Percentiles rank a stretch among this genome's conserved stretches.
phyloP scores from a whole-genome alignment of 2,329 filamentous ascomycete genomes.

The Hymenoscyphus infarciens region DNA sequence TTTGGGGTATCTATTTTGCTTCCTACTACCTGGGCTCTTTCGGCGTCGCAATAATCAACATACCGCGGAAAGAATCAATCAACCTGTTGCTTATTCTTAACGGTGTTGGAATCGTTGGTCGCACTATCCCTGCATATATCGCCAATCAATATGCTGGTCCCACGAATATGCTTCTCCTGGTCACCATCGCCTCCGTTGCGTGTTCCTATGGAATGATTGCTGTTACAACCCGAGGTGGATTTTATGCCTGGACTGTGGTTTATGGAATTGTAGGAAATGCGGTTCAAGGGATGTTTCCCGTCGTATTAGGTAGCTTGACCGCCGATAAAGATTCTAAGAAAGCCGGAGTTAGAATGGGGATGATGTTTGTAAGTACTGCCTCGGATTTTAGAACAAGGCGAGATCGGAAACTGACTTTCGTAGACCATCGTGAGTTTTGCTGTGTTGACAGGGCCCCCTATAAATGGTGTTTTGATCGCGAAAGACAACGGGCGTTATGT shows the following conservation, averaged over 20 bases:
- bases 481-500: constrained; percentile 1
- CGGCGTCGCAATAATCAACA: constrained; percentile 34
- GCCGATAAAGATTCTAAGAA: constrained; percentile 46
- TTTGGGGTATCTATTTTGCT: constrained; percentile 7
- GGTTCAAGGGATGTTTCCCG: constrained; percentile 51
- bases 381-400: neutral
- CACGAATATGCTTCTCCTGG: constrained; percentile 48
- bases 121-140: constrained; percentile 43
- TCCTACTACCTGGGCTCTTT: constrained; percentile 25
- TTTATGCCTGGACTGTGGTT: constrained; percentile 48
- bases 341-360: constrained; percentile 53
- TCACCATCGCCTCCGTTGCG: constrained; percentile 35
- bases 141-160: constrained; percentile 47
- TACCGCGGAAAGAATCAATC: constrained; percentile 34
- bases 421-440: constrained; percentile 48
- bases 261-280: constrained; percentile 50
- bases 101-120: constrained; percentile 45
- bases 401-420: neutral
- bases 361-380: constrained; percentile 40
- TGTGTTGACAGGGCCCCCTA: constrained; percentile 51
- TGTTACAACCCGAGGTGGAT: constrained; percentile 40
- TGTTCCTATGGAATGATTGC: constrained; percentile 47
- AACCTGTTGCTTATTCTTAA: constrained; percentile 46
- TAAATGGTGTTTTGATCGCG: constrained; percentile 28
- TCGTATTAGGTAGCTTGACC: constrained; percentile 47